These are phyloP conservation scores for Naganishia friedmannii DNA, from an alignment of 768 basidiomycete species.

Conservation along the genomic window DNA sequence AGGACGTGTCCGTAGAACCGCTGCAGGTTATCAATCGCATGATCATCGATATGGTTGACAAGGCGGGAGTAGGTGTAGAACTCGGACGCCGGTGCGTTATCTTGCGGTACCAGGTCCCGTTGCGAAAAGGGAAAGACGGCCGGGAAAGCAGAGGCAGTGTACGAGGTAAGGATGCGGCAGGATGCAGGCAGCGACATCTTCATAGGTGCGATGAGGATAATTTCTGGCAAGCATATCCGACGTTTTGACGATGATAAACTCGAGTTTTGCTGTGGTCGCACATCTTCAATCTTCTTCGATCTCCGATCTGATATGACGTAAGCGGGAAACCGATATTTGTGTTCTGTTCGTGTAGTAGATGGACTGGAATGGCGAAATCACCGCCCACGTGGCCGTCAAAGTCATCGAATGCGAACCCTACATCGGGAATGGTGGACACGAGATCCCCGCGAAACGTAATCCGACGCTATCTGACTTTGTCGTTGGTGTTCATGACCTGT, in stretches of 20 bases:
- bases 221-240: too few species aligned
- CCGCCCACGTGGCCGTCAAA: too few species aligned
- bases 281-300: not conserved
- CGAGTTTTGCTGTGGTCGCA: too few species aligned
- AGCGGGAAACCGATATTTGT: not conserved
- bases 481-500: too few species aligned
- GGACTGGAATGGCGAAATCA: too few species aligned
- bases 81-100: conserved; percentile 30
- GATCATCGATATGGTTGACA: conserved; percentile 41
- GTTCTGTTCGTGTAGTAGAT: too few species aligned
- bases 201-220: not conserved
- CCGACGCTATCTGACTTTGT: too few species aligned
- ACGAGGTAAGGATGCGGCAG: conserved; percentile 15
- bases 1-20: conserved; percentile 35
- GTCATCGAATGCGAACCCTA: too few species aligned
- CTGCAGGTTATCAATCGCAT: conserved; percentile 33
- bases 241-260: too few species aligned
- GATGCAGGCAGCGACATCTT: conserved; percentile 22
- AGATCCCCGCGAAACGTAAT: too few species aligned
- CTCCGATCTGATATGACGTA: conserved; percentile 8
- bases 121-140: conserved; percentile 17
- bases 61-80: conserved; percentile 38
- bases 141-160: conserved; percentile 16
- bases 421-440: too few species aligned
- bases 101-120: conserved; percentile 27